phyloP scores from a whole-genome alignment of 495 filamentous ascomycete species.

The Podospora didyma region DNA sequence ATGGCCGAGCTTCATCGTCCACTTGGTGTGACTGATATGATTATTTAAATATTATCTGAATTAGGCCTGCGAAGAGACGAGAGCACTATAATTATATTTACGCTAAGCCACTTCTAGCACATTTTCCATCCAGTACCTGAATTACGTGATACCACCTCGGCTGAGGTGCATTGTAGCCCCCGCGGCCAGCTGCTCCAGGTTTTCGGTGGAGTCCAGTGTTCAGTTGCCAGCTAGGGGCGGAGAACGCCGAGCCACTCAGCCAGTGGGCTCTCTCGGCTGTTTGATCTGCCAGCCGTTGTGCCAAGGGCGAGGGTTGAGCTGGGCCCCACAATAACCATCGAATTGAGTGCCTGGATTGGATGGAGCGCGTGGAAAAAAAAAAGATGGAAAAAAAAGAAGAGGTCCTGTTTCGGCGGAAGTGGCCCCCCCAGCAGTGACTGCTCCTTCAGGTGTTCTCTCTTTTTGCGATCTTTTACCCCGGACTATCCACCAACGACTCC shows the following conservation, averaged over 20 bases:
- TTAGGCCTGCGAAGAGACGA: no score
- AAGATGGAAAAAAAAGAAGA: background rate
- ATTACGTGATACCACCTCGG: background rate
- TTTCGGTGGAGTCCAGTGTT: background rate
- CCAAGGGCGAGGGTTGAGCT: slow-evolving; percentile 1
- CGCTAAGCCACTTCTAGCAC: background rate
- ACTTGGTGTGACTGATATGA: no score
- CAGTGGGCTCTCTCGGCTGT: slow-evolving; percentile 11
- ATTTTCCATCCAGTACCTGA: background rate
- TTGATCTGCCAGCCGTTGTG: slow-evolving; percentile 5
- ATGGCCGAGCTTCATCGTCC: no score
- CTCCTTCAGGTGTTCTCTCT: background rate
- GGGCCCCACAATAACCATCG: slow-evolving; percentile 7
- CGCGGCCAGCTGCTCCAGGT: background rate
- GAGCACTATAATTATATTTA: no score
- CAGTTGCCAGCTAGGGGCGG: background rate
- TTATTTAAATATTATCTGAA: no score
- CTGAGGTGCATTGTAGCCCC: background rate
- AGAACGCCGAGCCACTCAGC: background rate
- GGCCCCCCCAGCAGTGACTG: background rate
- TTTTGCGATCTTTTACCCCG: background rate
- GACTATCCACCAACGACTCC: background rate
- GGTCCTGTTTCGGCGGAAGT: background rate
- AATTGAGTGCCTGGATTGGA: slow-evolving; percentile 17
- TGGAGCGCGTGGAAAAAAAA: background rate